Evolutionary conservation across 768 basidiomycete genomes (phyloP), one percentile per base, ranked within the genome.

Genomic region (Tylopilus rubrobrunneus): DNA sequence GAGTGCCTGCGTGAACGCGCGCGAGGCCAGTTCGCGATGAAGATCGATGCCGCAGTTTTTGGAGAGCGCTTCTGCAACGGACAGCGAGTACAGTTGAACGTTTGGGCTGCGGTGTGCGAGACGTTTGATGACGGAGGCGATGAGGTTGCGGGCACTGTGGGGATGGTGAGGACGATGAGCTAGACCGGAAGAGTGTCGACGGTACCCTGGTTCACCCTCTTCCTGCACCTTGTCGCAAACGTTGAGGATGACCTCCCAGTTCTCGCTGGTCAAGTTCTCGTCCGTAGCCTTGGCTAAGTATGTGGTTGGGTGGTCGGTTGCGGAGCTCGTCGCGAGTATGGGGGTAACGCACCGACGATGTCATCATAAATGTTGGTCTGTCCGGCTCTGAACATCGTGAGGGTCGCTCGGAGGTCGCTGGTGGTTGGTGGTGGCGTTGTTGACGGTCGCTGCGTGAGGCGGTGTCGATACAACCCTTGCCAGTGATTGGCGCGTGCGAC

Each of bases 211-310:
- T 65, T 87, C 83, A 2, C 91, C 88, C 58, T 99, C 96, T 12
- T 94, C 93, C 29, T 79, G 77, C 7, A 99, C 94, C 72, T 97
- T 97, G 75, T 99, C 97, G 62, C 94, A 97, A n/a, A 98, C 71
- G 62, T 89, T 92, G 46, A 98, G 67, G 57, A 95, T 92, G 54
- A 93, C 76, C 67, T 94, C 94, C 97, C 97, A 99, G 71, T 97
- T 91, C 74, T 97, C 96, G 51, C 80, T 78, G 1, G 95, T 95
- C 54, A 95, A 76, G 69, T 93, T 94, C 81, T 98, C 97, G 69
- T 95, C 92, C n/a, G 97, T 99, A 33, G 96, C 89, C 74, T 97
- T 96, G 63, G 73, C 95, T 97, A 71, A n/a, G 40, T 44, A 10
- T 28, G 11, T 29, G 51, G 33, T 23, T 25, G 14, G 31, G 19